A percentile compares a stretch with the other conserved stretches of the same genome.
Evolutionary conservation across 2,329 filamentous ascomycete species (phyloP).

Genomic region (Orbilia brochopaga): DNA sequence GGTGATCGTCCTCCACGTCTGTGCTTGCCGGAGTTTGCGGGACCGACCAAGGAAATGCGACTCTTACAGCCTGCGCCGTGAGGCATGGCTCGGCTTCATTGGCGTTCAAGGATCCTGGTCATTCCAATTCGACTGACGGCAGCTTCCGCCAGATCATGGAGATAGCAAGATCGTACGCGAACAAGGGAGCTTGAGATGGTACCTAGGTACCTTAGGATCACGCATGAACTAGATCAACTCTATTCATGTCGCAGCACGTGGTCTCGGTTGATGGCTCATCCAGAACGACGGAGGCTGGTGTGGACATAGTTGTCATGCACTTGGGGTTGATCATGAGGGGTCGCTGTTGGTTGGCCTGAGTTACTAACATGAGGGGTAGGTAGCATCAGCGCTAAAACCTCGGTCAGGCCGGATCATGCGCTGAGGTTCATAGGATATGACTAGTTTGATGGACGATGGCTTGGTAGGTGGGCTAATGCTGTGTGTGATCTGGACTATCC

Average conservation of each 20-base stretch:
- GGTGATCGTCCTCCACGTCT: constrained; percentile 68
- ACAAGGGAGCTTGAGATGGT: constrained; percentile 69
- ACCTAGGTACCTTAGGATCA: constrained; percentile 62
- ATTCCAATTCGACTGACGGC: constrained; percentile 73
- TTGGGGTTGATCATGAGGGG: constrained; percentile 72
- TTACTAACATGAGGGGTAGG: no score
- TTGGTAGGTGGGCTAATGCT: constrained; percentile 70
- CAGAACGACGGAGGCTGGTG: constrained; percentile 69
- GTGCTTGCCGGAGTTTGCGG: constrained; percentile 75
- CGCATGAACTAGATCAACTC: constrained; percentile 65
- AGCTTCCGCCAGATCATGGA: constrained; percentile 71
- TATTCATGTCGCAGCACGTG: constrained; percentile 74
- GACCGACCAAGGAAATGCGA: constrained; percentile 72
- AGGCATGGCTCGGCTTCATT: constrained; percentile 66
- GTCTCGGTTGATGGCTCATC: constrained; percentile 69
- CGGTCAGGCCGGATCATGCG: constrained; percentile 67
- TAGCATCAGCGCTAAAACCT: constrained; percentile 69
- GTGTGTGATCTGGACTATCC: constrained; percentile 69
- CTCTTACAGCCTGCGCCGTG: constrained; percentile 68
- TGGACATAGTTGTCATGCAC: constrained; percentile 67
- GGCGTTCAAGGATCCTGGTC: constrained; percentile 78
- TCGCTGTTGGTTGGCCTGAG: no score
- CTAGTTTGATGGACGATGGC: constrained; percentile 74
- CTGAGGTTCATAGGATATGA: constrained; percentile 65
- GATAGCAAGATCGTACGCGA: constrained; percentile 73